A percentile compares a stretch with the other conserved stretches of the same genome.
Evolutionary conservation across 768 basidiomycete species (phyloP).

Genomic region (Pleurotus cornucopiae): DNA sequence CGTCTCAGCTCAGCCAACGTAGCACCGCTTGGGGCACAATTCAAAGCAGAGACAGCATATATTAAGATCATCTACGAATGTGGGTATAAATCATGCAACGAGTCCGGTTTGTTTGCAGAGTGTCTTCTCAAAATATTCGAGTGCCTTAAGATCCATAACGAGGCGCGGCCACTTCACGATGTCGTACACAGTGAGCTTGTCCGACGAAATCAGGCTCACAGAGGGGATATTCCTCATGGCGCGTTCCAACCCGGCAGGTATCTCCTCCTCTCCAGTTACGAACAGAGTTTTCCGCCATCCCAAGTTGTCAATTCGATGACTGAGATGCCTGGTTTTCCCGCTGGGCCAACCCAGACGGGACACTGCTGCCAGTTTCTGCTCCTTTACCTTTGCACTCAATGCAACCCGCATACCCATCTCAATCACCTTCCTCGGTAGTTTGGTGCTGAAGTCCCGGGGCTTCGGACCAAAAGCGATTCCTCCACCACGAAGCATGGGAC

Average conservation of each 20-base stretch:
- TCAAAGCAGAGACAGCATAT: too few relatives aligned
- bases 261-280: constrained; percentile 56
- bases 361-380: constrained; percentile 73
- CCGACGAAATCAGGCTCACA: constrained; percentile 57
- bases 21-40: too few relatives aligned
- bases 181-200: constrained; percentile 77
- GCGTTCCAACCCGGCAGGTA: constrained; percentile 53
- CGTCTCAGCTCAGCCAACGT: too few relatives aligned
- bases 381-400: constrained; percentile 76
- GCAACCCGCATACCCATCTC: constrained; percentile 92
- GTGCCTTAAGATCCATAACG: constrained; percentile 76
- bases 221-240: constrained; percentile 70
- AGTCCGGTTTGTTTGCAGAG: constrained; percentile 36
- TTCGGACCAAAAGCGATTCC: constrained; percentile 91
- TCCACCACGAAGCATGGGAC: constrained; percentile 86
- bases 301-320: constrained; percentile 55
- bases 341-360: constrained; percentile 66
- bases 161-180: constrained; percentile 79
- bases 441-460: constrained; percentile 88
- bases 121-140: constrained; percentile 70
- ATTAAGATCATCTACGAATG: too few relatives aligned
- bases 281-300: constrained; percentile 76
- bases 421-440: constrained; percentile 88
- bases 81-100: too few relatives aligned
- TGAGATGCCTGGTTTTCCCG: constrained; percentile 67